Conservation (phyloP, 2,329 filamentous ascomycete species). For the Aspergillus costaricaensis region DNA sequence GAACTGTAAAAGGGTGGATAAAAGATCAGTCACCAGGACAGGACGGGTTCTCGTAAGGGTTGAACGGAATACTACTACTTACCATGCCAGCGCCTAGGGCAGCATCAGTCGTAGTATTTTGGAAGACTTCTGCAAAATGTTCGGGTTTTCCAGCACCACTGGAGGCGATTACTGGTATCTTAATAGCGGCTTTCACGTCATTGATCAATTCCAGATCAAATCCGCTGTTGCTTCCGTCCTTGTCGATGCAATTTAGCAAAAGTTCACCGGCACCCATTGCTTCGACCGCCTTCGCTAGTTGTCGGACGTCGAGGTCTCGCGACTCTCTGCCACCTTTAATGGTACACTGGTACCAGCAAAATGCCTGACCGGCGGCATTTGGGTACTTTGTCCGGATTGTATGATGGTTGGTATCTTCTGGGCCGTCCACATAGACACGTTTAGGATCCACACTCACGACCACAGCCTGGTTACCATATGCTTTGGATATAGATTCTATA, state of each 20-base stretch:
- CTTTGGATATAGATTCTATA: conserved; percentile 90
- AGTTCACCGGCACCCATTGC: conserved; percentile 96
- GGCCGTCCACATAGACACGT: conserved; percentile 76
- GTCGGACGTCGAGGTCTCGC: conserved; percentile 88
- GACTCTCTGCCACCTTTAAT: conserved; percentile 93
- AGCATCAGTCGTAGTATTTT: conserved; percentile 81
- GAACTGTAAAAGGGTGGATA: conserved; percentile 57
- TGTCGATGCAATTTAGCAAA: conserved; percentile 95
- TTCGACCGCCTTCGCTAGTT: conserved; percentile 85
- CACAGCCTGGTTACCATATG: conserved; percentile 95
- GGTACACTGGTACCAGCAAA: conserved; percentile 97
- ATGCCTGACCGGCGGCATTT: conserved; percentile 74
- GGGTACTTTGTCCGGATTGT: conserved; percentile 69
- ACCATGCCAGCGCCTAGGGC: conserved; percentile 92
- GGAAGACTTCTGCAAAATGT: conserved; percentile 91
- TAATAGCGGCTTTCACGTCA: conserved; percentile 82
- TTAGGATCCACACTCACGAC: conserved; percentile 95
- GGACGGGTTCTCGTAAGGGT: neutral
- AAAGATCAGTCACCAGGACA: conserved; percentile 4
- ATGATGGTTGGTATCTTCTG: conserved; percentile 70
- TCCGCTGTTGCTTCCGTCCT: conserved; percentile 89
- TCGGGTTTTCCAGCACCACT: conserved; percentile 84
- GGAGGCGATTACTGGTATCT: conserved; percentile 92
- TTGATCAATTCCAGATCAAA: conserved; percentile 91
- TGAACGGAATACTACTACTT: conserved; percentile 33